Conservation (phyloP, 2,329 filamentous ascomycete genomes). For the Drechslera avenae region DNA sequence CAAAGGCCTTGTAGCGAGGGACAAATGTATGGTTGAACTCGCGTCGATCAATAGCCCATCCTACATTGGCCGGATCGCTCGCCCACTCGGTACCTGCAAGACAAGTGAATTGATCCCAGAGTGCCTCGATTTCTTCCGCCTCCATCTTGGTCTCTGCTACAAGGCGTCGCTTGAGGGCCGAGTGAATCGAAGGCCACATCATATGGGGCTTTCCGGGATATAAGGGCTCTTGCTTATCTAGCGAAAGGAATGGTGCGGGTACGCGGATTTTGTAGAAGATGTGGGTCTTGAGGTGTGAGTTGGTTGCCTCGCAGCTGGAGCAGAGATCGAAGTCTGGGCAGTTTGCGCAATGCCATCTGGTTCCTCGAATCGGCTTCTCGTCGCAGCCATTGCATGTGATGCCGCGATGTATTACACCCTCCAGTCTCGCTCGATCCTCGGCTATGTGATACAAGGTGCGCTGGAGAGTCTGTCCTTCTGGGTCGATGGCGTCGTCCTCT, state of each 20-base stretch:
- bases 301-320: slow-evolving; percentile 82
- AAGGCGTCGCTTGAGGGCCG: slow-evolving; percentile 68
- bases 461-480: slow-evolving; percentile 77
- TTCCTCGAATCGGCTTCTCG: slow-evolving; percentile 84
- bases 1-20: slow-evolving; percentile 78
- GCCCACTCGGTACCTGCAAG: slow-evolving; percentile 86
- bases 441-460: slow-evolving; percentile 89
- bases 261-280: slow-evolving; percentile 96
- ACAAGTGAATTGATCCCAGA: slow-evolving; percentile 97
- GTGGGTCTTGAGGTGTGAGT: slow-evolving; percentile 83
- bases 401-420: slow-evolving; percentile 80
- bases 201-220: slow-evolving; percentile 70
- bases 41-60: slow-evolving; percentile 85
- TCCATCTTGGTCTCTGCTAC: slow-evolving; percentile 62
- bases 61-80: slow-evolving; percentile 76
- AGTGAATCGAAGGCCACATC: slow-evolving; percentile 69
- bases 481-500: slow-evolving; percentile 50
- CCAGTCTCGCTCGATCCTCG: slow-evolving; percentile 85
- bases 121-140: slow-evolving; percentile 83
- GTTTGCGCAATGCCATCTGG: slow-evolving; percentile 93
- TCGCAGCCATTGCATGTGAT: slow-evolving; percentile 92
- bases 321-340: slow-evolving; percentile 96
- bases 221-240: slow-evolving; percentile 65
- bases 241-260: slow-evolving; percentile 81
- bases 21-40: slow-evolving; percentile 92